Evolutionary conservation across 345 rosid genomes (phyloP), one percentile per base, ranked within the genome.

Genomic region (Citrus unshiu): DNA sequence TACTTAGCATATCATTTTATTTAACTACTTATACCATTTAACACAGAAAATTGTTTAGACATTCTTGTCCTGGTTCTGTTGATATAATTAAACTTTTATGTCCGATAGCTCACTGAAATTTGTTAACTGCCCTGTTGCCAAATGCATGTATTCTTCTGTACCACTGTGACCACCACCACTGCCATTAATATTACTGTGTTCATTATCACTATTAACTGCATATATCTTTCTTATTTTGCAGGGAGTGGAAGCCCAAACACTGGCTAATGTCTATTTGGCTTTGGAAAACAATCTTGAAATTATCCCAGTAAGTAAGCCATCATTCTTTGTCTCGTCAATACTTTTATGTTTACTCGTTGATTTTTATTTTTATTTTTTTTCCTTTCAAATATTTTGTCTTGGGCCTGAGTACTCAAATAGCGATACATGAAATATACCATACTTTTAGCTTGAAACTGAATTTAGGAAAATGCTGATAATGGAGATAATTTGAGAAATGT

Each of bases 191-290:
- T 54, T 54, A 18, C 22, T 54, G 6, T 1, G 0, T 6, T 19
- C 6, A 46, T 18, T 46, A 14, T 43, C 60, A 62, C n/a, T 57
- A 22, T 14, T 60, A 39, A 40, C 1, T 40, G 16, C 27, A 24
- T 39, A 3, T 46, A 37, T 68, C 63, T 25, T 70, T 62, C 30
- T 71, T 39, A 13, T 77, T 85, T 75, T 81, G 66, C 72, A 96
- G 99, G 99, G 99, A 73, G 99, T 96, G 84, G 98, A 96, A 90
- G 99, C 99, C 51, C 98, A 95, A 87, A 95, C 99, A 24, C 65
- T 95, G 81, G 99, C 99, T 67, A 95, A 95, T 84, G 94, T 96
- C 78, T 96, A 92, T 87, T 80, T 96, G 90, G 99, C 99, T 71
- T 80, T 96, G 88, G 98, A 92, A 79, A 93, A 88, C 91, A 91